phyloP scores from a whole-genome alignment of 2,329 filamentous ascomycete genomes.

The Exophiala alcalophila region DNA sequence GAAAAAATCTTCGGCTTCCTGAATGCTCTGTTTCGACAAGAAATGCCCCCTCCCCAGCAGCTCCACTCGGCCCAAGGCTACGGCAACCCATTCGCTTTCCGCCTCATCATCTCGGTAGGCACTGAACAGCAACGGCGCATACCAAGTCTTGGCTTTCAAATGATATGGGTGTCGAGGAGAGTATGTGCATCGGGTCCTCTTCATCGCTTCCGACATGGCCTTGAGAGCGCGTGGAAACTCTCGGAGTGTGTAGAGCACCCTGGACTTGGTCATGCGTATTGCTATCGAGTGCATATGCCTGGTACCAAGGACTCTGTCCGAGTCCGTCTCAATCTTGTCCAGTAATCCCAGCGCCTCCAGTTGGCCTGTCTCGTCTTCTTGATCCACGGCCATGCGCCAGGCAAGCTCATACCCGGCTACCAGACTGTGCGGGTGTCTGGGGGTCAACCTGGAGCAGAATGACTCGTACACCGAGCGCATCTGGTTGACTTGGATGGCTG shows the following conservation, averaged over 20 bases:
- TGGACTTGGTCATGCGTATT: not conserved
- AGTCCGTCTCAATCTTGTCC: not conserved
- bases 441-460: not conserved
- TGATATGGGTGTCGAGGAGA: not conserved
- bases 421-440: not conserved
- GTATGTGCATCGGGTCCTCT: not conserved
- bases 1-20: not conserved
- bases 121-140: not conserved
- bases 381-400: not conserved
- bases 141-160: not conserved
- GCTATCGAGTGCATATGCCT: not conserved
- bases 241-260: not conserved
- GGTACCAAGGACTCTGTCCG: not conserved
- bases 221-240: not conserved
- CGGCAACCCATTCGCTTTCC: not conserved
- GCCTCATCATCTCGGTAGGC: not conserved
- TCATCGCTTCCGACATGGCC: not conserved
- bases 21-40: not conserved
- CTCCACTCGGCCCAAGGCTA: not conserved
- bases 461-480: not conserved
- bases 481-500: not conserved
- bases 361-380: not conserved
- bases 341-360: not conserved
- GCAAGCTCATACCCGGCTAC: not conserved
- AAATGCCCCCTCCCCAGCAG: not conserved